These are phyloP conservation scores for Plasmodium knowlesi DNA, from an alignment of 169 alveolate species.

Conservation along the genomic window DNA sequence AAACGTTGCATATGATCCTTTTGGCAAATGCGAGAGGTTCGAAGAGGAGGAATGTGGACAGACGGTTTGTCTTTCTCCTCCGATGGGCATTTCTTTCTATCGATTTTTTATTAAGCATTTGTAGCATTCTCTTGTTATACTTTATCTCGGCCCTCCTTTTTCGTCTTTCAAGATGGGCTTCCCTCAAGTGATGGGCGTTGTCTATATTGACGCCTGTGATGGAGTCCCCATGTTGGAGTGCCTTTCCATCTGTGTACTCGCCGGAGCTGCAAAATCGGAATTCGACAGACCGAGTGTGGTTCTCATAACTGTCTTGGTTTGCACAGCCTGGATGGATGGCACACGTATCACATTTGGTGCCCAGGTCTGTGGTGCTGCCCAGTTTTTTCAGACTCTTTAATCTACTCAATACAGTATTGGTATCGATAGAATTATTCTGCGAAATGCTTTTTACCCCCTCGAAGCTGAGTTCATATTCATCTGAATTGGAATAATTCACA, in stretches of 20 bases:
- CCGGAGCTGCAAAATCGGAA: background rate
- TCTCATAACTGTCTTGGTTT: background rate
- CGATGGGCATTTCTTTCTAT: background rate
- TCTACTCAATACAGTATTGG: background rate
- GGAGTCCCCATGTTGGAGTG: background rate
- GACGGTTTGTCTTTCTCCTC: conserved; percentile 17
- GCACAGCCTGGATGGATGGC: background rate
- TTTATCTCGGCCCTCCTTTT: background rate
- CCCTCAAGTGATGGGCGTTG: background rate
- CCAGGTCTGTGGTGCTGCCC: background rate
- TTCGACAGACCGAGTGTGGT: background rate
- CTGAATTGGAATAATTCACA: conserved; percentile 8
- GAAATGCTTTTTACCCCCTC: background rate
- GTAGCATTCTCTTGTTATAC: background rate
- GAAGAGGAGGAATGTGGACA: background rate
- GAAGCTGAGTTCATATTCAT: conserved; percentile 19
- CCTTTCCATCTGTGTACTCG: background rate
- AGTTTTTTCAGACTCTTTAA: background rate
- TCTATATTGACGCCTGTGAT: background rate
- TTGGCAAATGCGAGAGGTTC: background rate
- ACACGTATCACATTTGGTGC: background rate
- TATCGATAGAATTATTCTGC: conserved; percentile 9
- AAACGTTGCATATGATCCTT: background rate
- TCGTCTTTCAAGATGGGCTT: background rate
- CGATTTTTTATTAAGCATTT: conserved; percentile 6